A percentile compares a stretch with the other conserved stretches of the same genome.
Conservation (phyloP, 2,329 filamentous ascomycete genomes). For the Talaromyces sp. region DNA sequence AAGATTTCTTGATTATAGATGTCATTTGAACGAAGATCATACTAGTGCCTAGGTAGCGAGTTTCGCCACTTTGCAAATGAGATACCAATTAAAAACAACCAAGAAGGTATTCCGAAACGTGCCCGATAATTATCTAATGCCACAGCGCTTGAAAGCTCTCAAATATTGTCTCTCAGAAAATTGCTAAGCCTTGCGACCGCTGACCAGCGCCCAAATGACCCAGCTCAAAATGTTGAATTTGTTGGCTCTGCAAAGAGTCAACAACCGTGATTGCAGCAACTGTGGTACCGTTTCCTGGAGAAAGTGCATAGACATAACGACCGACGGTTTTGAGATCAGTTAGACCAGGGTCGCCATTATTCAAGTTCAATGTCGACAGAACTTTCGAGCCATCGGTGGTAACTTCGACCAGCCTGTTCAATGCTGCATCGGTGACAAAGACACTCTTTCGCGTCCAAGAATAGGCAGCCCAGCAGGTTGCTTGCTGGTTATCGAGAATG, state of each 20-base stretch:
- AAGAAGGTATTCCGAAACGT: too few relatives aligned
- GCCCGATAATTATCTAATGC: too few relatives aligned
- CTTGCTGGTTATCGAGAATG: constrained; percentile 54
- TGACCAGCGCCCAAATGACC: constrained; percentile 26
- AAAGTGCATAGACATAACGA: constrained; percentile 60
- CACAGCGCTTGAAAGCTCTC: too few relatives aligned
- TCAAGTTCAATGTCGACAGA: constrained; percentile 47
- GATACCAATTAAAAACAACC: too few relatives aligned
- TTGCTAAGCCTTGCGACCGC: constrained; percentile 42
- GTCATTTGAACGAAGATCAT: too few relatives aligned
- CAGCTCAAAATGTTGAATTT: constrained; percentile 44
- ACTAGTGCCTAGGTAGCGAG: too few relatives aligned
- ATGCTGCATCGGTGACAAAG: constrained; percentile 61
- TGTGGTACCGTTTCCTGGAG: constrained; percentile 54
- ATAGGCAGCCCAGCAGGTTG: constrained; percentile 62
- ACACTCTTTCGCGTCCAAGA: constrained; percentile 53
- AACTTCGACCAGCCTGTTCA: constrained; percentile 61
- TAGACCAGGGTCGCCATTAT: constrained; percentile 56
- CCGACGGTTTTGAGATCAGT: constrained; percentile 59
- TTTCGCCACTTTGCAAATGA: too few relatives aligned
- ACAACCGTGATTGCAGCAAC: constrained; percentile 43
- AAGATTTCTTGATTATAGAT: too few relatives aligned
- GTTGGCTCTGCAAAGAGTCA: constrained; percentile 39
- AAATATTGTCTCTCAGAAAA: too few relatives aligned
- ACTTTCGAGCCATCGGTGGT: constrained; percentile 54